Evolutionary conservation across 2,329 filamentous ascomycete species (phyloP).

Genomic region (Escovopsis sp.): DNA sequence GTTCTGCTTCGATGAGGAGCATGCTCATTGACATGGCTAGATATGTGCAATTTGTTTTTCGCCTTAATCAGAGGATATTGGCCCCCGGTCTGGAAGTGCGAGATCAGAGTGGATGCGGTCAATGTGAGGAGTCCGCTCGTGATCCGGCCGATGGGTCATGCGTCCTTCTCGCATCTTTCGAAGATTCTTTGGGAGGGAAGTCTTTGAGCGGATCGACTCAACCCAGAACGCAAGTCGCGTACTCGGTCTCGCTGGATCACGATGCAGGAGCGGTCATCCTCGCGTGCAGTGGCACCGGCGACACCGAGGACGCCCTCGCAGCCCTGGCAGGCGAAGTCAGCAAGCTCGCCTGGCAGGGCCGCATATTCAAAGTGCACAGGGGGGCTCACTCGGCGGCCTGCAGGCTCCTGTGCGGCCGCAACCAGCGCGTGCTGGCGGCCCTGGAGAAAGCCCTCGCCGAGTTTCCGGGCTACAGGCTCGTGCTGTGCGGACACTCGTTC

Average conservation of each 20-base stretch:
- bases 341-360: slow-evolving; percentile 47
- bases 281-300: slow-evolving; percentile 57
- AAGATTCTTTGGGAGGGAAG: slow-evolving; percentile 52
- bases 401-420: slow-evolving; percentile 51
- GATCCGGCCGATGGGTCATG: too few relatives aligned
- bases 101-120: too few relatives aligned
- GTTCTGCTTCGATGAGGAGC: too few relatives aligned
- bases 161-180: slow-evolving; percentile 51
- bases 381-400: slow-evolving; percentile 59
- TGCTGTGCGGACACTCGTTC: slow-evolving; percentile 55
- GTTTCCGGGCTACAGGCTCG: slow-evolving; percentile 53
- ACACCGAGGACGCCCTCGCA: slow-evolving; percentile 59
- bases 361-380: slow-evolving; percentile 56
- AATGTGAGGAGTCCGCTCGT: too few relatives aligned
- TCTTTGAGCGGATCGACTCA: slow-evolving; percentile 50
- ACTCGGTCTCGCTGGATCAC: slow-evolving; percentile 59
- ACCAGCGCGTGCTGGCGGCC: slow-evolving; percentile 50
- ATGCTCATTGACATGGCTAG: too few relatives aligned
- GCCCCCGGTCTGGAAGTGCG: too few relatives aligned
- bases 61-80: too few relatives aligned
- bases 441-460: slow-evolving; percentile 51
- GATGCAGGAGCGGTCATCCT: slow-evolving; percentile 57
- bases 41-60: too few relatives aligned
- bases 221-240: slow-evolving; percentile 54
- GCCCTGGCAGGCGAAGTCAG: slow-evolving; percentile 66